Percentiles rank a stretch among this genome's conserved stretches.
These are phyloP conservation scores for Myxozyma kluyveri DNA, from an alignment of 805 yeast genomes.

Conservation along the genomic window DNA sequence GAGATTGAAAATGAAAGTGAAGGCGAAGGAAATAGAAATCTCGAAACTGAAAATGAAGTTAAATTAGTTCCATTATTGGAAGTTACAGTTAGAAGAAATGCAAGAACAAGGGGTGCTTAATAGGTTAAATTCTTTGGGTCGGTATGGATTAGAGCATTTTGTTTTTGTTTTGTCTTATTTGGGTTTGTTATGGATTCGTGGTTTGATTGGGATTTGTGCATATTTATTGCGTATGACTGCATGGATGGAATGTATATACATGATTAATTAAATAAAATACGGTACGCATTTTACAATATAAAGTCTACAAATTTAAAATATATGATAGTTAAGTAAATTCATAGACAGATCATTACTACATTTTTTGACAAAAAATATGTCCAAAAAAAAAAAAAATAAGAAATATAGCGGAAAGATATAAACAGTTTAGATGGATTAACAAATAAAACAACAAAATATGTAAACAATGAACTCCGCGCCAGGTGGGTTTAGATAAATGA, in stretches of 20 bases:
- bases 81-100: slow-evolving; percentile 18
- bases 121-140: too few species aligned
- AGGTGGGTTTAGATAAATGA: neutral
- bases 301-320: neutral
- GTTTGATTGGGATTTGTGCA: too few species aligned
- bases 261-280: too few species aligned
- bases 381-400: neutral
- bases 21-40: too few species aligned
- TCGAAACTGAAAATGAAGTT: too few species aligned
- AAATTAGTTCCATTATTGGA: slow-evolving; percentile 13
- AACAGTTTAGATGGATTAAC: neutral
- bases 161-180: too few species aligned
- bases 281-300: too few species aligned
- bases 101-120: neutral
- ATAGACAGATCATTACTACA: neutral
- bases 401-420: neutral
- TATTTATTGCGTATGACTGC: too few species aligned
- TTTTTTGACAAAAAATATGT: neutral
- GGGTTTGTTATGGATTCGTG: too few species aligned
- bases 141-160: too few species aligned
- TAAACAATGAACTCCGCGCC: neutral
- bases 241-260: too few species aligned
- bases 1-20: too few species aligned
- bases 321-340: neutral
- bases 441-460: neutral